phyloP scores from a whole-genome alignment of 225 moss, liverwort and hornwort genomes.

The Climacium dendroides region DNA sequence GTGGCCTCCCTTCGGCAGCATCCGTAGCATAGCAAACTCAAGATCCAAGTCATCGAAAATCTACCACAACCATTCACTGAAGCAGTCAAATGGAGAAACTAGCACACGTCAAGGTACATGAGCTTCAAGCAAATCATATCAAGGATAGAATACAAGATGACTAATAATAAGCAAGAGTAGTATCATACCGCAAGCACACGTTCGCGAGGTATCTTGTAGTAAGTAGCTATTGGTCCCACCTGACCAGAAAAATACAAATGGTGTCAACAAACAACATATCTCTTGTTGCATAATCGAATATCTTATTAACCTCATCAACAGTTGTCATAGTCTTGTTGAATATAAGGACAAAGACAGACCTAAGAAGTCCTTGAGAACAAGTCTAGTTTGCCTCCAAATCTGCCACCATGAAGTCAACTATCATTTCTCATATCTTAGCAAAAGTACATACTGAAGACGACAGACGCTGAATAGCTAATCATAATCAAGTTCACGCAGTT shows the following conservation, averaged over 20 bases:
- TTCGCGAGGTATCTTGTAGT: conserved; percentile 96
- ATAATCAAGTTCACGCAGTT: neutral
- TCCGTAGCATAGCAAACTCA: conserved; percentile 69
- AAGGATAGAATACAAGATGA: neutral
- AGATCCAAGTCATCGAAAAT: conserved; percentile 94
- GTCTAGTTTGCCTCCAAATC: neutral
- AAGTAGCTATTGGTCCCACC: conserved; percentile 71
- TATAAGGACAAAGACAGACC: neutral
- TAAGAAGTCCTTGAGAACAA: neutral
- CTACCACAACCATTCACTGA: conserved; percentile 8
- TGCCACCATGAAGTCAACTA: neutral
- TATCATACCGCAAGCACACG: conserved; percentile 69
- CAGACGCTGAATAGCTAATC: neutral
- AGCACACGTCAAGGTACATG: neutral
- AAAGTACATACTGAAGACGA: neutral
- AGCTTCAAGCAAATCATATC: neutral
- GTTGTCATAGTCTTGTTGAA: neutral
- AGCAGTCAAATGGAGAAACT: neutral
- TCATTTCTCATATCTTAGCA: neutral
- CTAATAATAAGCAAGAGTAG: neutral
- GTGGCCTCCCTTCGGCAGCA: conserved; percentile 88
- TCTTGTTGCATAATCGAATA: neutral
- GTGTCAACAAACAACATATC: neutral
- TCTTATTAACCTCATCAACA: neutral
- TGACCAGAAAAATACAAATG: neutral